phyloP scores from a whole-genome alignment of 1,284 basidiomycete species.

The Inonotus obliquus region DNA sequence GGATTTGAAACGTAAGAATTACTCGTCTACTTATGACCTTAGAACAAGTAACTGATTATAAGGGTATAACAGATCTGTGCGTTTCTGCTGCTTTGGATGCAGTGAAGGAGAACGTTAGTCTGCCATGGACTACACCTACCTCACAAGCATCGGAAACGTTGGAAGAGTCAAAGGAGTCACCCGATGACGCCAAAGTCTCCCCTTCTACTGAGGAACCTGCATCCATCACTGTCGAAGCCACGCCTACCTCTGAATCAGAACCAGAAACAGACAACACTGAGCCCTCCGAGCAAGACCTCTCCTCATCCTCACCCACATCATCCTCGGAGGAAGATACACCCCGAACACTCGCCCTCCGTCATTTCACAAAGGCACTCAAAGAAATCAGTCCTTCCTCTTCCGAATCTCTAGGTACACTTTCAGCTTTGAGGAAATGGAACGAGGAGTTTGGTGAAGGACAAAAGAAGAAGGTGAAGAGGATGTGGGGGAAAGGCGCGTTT shows the following conservation, averaged over 20 bases:
- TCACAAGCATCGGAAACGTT: slow-evolving; percentile 19
- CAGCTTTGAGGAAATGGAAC: slow-evolving; percentile 86
- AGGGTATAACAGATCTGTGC: slow-evolving; percentile 62
- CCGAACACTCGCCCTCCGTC: slow-evolving; percentile 51
- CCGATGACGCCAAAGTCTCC: neutral
- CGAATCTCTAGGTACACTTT: slow-evolving; percentile 72
- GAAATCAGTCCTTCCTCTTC: slow-evolving; percentile 87
- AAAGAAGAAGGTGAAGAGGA: slow-evolving; percentile 51
- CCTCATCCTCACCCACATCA: neutral
- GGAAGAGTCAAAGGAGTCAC: neutral
- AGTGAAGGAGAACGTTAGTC: slow-evolving; percentile 74
- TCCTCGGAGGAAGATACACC: slow-evolving; percentile 15
- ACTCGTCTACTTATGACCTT: slow-evolving; percentile 5
- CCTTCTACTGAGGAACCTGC: neutral
- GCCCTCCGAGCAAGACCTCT: neutral
- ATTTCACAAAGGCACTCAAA: slow-evolving; percentile 78
- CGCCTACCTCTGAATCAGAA: neutral
- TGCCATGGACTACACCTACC: slow-evolving; percentile 59
- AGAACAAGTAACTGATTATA: slow-evolving; percentile 19
- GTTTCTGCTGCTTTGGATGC: slow-evolving; percentile 86
- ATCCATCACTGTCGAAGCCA: neutral
- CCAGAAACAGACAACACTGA: neutral
- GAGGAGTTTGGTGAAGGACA: slow-evolving; percentile 86
- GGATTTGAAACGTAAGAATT: slow-evolving; percentile 82
- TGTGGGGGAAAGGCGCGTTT: slow-evolving; percentile 72